These are phyloP conservation scores for Nannochloropsis oceanica DNA, from an alignment of 108 stramenopile genomes.

Conservation along the genomic window DNA sequence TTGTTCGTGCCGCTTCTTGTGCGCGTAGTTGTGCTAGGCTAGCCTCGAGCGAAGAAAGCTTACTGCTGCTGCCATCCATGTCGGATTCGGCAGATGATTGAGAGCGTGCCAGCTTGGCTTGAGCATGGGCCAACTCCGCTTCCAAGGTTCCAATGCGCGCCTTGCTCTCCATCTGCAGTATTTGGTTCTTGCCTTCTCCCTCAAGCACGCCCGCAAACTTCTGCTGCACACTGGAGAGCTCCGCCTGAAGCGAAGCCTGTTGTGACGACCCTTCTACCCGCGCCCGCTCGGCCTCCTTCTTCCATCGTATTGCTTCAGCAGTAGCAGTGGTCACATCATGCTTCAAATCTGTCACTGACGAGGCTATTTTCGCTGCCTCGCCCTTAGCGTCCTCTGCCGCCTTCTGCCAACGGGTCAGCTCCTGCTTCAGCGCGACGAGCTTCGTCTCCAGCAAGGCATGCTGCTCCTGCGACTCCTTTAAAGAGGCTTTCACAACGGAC, in stretches of 20 bases:
- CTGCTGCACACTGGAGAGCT: no score
- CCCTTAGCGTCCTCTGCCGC: neutral
- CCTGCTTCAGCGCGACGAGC: no score
- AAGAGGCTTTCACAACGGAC: neutral
- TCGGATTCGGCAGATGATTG: neutral
- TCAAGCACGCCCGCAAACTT: no score
- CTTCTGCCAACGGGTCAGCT: no score
- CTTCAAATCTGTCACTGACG: neutral
- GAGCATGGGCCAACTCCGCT: neutral
- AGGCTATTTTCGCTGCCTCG: neutral
- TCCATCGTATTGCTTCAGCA: neutral
- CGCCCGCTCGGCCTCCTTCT: neutral
- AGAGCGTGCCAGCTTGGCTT: neutral
- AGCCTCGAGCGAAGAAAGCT: neutral
- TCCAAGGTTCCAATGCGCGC: neutral
- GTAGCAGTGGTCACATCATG: neutral
- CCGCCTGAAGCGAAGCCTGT: no score
- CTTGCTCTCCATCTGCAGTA: no score
- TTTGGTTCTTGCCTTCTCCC: no score
- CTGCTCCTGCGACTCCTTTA: neutral
- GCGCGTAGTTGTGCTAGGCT: neutral
- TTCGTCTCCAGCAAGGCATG: neutral
- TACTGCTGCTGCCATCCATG: neutral
- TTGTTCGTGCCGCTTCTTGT: neutral
- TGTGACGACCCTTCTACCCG: neutral